phyloP scores from a whole-genome alignment of 192 early-diverging fungal genomes.

The Pecoramyces ruminantium region DNA sequence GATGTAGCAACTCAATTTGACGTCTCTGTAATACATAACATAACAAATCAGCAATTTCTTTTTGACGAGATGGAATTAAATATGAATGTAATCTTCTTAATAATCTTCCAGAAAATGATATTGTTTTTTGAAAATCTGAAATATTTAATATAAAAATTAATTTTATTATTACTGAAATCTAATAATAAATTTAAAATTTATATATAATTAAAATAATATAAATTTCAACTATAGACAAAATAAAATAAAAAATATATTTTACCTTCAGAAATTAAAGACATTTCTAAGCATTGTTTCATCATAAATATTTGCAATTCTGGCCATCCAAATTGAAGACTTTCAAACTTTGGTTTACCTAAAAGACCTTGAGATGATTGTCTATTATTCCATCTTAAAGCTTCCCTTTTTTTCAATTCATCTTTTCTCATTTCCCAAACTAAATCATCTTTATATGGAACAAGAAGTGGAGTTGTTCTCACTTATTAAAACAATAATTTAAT shows the following conservation, averaged over 20 bases:
- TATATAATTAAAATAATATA: too few relatives aligned
- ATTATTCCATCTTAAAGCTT: not conserved
- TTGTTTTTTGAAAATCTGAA: not conserved
- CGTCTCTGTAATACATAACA: not conserved
- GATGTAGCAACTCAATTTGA: not conserved
- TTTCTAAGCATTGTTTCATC: slow-evolving; percentile 36
- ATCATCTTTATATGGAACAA: slow-evolving; percentile 1
- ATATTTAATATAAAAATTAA: not conserved
- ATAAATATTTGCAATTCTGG: slow-evolving; percentile 60
- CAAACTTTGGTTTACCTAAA: not conserved
- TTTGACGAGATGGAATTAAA: not conserved
- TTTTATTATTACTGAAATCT: too few relatives aligned
- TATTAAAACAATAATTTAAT: not conserved
- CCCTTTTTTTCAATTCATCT: slow-evolving; percentile 22
- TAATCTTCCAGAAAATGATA: not conserved
- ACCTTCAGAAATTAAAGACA: not conserved
- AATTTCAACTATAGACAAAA: too few relatives aligned
- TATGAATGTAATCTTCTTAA: not conserved
- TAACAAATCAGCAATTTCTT: not conserved
- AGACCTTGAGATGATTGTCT: not conserved
- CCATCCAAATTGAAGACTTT: slow-evolving; percentile 42
- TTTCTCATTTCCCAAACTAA: slow-evolving; percentile 20
- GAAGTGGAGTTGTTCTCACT: not conserved
- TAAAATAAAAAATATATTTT: not conserved
- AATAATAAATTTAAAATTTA: too few relatives aligned